Base-by-base conservation (phyloP, 2,329 filamentous ascomycete genomes). In the Ophiosphaerella korrae region DNA sequence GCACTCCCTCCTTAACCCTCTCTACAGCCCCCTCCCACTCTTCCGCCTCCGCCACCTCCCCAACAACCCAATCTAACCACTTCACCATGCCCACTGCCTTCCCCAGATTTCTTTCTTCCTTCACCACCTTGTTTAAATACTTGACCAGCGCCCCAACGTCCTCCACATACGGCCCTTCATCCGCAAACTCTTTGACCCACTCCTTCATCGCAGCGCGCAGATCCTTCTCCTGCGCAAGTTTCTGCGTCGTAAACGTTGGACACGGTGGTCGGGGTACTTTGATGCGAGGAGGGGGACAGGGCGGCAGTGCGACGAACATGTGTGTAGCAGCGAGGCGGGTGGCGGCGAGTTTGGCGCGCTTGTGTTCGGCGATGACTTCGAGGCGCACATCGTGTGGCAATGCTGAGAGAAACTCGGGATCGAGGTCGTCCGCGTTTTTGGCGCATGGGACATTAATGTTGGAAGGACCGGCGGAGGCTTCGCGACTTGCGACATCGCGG, bases 281-380 rank as follows among this genome's bases (percentile, higher is more conserved):
- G 7, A 72, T 55, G 2, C 31, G 50, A 13, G 54, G 52, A 1
- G 40, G 29, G 2, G 53, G 51, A 12, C 41, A 42, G 1, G 61
- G 31, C 80, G 67, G n/a, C 4, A 35, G 33, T 7, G 42, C 29
- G 7, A 33, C 7, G 5, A 51, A 11, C 36, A n/a, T 42, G 31
- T 60, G 62, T 44, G 31, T 42, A 58, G 76, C 18, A 44, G 63
- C 35, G 57, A 75, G 62, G 5, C 61, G 60, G 7, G 62, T 58
- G 5, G 61, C 53, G 29, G 62, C 55, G n/a, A 69, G 52, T 48
- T 66, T 68, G 5, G 60, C 56, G 24, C 66, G 58, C 38, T 62
- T 82, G 65, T 92, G 87, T 63, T 96, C 89, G 16, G 84, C 86
- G 2, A 96, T 73, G 6, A 97, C 81, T 73, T 97, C 92, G 13